Conservation (phyloP, 2,329 filamentous ascomycete species). For the Endoconidiophora polonica region DNA sequence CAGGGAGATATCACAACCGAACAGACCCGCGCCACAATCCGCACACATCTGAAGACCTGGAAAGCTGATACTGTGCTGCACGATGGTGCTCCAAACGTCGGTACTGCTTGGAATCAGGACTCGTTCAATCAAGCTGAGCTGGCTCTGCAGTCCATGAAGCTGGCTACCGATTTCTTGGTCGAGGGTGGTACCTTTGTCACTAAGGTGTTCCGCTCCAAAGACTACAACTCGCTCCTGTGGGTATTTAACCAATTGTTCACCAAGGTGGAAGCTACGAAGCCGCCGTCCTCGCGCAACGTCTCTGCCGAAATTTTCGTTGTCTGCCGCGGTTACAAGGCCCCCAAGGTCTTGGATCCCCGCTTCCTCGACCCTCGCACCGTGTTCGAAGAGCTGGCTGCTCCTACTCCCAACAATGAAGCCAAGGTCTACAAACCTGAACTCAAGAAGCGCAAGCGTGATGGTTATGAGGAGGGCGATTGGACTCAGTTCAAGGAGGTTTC, state of each 20-base stretch:
- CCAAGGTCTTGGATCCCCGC: slow-evolving; percentile 79
- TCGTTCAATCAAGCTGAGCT: slow-evolving; percentile 95
- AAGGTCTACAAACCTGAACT: slow-evolving; percentile 95
- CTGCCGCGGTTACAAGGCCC: slow-evolving; percentile 86
- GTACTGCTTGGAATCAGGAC: slow-evolving; percentile 95
- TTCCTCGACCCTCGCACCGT: slow-evolving; percentile 81
- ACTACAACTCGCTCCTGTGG: slow-evolving; percentile 92
- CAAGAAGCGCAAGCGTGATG: slow-evolving; percentile 94
- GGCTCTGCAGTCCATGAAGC: slow-evolving; percentile 73
- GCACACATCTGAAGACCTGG: slow-evolving; percentile 83
- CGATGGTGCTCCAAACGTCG: slow-evolving; percentile 94
- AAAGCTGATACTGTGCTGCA: slow-evolving; percentile 92
- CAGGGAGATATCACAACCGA: slow-evolving; percentile 97
- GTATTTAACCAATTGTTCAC: slow-evolving; percentile 93
- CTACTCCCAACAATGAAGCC: slow-evolving; percentile 85
- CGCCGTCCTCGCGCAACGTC: slow-evolving; percentile 86
- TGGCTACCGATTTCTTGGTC: slow-evolving; percentile 82
- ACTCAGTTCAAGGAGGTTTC: slow-evolving; percentile 79
- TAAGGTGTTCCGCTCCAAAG: slow-evolving; percentile 93
- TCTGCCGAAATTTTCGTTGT: slow-evolving; percentile 98
- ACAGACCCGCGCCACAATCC: slow-evolving; percentile 80
- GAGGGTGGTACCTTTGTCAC: slow-evolving; percentile 90
- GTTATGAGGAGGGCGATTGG: slow-evolving; percentile 93
- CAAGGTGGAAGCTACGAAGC: slow-evolving; percentile 94
- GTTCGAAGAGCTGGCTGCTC: slow-evolving; percentile 77